Evolutionary conservation across 1,284 basidiomycete genomes (phyloP).

Genomic region (Prillingera fragicola): DNA sequence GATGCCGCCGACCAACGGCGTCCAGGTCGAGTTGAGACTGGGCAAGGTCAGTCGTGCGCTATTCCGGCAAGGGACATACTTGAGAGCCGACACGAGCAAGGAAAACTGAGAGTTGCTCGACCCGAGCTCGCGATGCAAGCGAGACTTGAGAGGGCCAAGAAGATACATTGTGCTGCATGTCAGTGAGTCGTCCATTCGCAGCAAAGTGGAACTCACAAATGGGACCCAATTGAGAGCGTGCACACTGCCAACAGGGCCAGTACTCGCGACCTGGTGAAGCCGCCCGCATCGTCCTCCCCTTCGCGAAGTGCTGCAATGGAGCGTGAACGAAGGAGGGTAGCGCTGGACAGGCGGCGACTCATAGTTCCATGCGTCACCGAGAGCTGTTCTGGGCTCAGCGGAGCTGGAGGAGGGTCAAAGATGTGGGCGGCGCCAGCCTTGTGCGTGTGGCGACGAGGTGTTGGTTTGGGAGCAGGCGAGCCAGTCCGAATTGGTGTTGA

Average conservation of each 20-base stretch:
- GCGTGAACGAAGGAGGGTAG: slow-evolving; percentile 10
- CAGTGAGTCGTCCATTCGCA: slow-evolving; percentile 6
- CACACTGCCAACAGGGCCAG: slow-evolving; percentile 65
- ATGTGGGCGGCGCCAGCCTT: too few relatives aligned
- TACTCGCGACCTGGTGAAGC: slow-evolving; percentile 4
- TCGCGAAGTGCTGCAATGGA: slow-evolving; percentile 2
- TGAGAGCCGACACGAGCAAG: slow-evolving; percentile 63
- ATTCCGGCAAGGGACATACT: slow-evolving; percentile 14
- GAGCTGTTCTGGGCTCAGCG: not conserved
- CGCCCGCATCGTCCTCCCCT: not conserved
- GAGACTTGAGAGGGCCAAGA: slow-evolving; percentile 67
- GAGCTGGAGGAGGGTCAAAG: not conserved
- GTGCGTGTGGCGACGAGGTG: too few relatives aligned
- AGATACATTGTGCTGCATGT: slow-evolving; percentile 59
- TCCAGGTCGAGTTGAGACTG: slow-evolving; percentile 73
- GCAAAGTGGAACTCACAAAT: slow-evolving; percentile 56
- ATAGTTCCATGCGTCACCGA: not conserved
- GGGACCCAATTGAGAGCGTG: slow-evolving; percentile 65
- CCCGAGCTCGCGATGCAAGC: slow-evolving; percentile 64
- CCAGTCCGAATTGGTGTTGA: too few relatives aligned
- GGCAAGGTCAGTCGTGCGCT: not conserved
- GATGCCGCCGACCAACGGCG: slow-evolving; percentile 64
- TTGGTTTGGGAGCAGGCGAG: too few relatives aligned
- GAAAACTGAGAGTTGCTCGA: slow-evolving; percentile 71
- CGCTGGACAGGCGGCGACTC: slow-evolving; percentile 10